These are phyloP conservation scores for Chenopodium berlandieri DNA, from an alignment of 148 eudicot species.

Conservation along the genomic window DNA sequence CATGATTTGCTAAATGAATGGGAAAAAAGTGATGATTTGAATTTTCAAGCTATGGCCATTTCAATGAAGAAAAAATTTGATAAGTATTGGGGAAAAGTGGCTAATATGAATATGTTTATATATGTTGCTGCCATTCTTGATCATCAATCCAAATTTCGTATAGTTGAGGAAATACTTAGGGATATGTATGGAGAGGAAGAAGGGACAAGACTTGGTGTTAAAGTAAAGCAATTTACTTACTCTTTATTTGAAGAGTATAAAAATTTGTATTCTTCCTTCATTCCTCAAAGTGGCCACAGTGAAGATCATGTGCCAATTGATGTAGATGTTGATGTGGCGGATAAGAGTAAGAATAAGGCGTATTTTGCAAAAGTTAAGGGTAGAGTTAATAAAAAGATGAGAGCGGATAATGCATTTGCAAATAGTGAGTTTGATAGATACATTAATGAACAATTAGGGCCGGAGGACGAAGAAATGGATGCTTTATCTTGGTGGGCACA, in stretches of 20 bases:
- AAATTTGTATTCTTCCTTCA: not conserved
- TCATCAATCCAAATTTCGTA: not conserved
- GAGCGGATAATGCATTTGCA: conserved; percentile 1
- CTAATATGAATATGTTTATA: not conserved
- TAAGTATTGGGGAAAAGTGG: not conserved
- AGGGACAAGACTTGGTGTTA: not conserved
- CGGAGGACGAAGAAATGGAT: no score
- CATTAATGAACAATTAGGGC: not conserved
- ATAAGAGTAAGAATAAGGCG: not conserved
- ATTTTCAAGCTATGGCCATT: not conserved
- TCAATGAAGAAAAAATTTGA: not conserved
- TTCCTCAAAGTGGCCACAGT: not conserved
- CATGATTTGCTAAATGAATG: not conserved
- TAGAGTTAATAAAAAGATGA: not conserved
- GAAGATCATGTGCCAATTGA: not conserved
- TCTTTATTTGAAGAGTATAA: conserved; percentile 11
- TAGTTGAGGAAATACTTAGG: not conserved
- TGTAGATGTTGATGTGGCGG: not conserved
- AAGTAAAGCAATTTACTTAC: not conserved
- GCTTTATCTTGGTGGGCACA: no score
- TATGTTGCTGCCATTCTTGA: not conserved
- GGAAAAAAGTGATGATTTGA: not conserved
- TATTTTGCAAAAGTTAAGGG: conserved; percentile 1
- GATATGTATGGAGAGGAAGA: conserved; percentile 11
- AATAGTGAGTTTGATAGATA: conserved; percentile 15